phyloP scores from a whole-genome alignment of 1,284 basidiomycete genomes.

The Schizopora paradoxa region DNA sequence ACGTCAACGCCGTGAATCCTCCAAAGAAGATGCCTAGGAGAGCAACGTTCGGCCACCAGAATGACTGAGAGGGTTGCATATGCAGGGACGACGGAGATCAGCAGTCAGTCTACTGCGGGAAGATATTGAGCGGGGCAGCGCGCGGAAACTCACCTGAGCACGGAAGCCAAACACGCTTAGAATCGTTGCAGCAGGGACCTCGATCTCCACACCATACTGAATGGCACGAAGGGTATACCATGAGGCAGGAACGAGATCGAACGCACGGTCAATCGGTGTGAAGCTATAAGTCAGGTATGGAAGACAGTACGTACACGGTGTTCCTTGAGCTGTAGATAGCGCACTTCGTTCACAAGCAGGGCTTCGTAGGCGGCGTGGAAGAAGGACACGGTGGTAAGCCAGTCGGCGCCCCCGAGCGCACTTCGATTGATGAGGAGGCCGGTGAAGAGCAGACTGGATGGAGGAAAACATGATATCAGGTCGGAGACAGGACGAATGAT shows the following conservation, averaged over 20 bases:
- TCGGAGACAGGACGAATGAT: not conserved
- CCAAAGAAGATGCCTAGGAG: slow-evolving; percentile 82
- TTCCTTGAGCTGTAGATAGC: slow-evolving; percentile 91
- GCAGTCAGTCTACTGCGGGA: slow-evolving; percentile 1
- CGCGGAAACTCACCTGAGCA: slow-evolving; percentile 53
- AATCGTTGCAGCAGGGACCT: slow-evolving; percentile 91
- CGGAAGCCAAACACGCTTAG: slow-evolving; percentile 85
- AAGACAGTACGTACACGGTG: slow-evolving; percentile 59
- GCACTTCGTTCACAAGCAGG: slow-evolving; percentile 90
- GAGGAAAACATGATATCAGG: slow-evolving; percentile 8
- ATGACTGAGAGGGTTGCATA: slow-evolving; percentile 49
- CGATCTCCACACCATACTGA: slow-evolving; percentile 89
- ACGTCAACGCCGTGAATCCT: slow-evolving; percentile 70
- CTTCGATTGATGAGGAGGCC: slow-evolving; percentile 94
- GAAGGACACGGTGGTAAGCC: slow-evolving; percentile 90
- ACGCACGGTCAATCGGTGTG: not conserved
- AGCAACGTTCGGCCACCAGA: slow-evolving; percentile 93
- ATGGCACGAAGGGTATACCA: not conserved
- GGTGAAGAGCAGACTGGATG: slow-evolving; percentile 86
- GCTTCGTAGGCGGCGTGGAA: slow-evolving; percentile 99
- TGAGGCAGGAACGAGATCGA: not conserved
- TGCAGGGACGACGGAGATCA: slow-evolving; percentile 1
- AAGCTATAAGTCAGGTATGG: not conserved
- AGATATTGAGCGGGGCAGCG: not conserved
- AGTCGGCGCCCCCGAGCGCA: slow-evolving; percentile 69